A percentile compares a stretch with the other conserved stretches of the same genome.
Conservation (phyloP, 2,329 filamentous ascomycete genomes). For the Pseudogymnoascus sp. region DNA sequence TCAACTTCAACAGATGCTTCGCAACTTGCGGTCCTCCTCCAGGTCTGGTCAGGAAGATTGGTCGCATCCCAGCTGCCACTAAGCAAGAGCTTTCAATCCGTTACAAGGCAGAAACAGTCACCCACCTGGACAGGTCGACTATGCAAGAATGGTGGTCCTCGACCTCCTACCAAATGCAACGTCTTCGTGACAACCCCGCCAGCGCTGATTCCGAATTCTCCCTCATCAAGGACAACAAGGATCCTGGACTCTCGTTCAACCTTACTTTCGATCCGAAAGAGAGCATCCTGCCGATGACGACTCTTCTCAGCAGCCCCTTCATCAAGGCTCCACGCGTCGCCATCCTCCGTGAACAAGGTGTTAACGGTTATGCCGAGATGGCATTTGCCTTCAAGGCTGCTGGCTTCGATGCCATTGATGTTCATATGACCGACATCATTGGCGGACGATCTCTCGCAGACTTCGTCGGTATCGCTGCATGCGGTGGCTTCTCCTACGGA, state of each 20-base stretch:
- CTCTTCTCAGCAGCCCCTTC: conserved; percentile 42
- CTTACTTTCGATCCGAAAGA: conserved; percentile 71
- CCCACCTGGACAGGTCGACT: conserved; percentile 58
- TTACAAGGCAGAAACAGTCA: conserved; percentile 58
- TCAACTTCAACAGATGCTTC: conserved; percentile 80
- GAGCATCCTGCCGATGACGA: conserved; percentile 59
- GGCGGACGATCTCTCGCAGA: conserved; percentile 68
- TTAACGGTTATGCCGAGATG: conserved; percentile 96
- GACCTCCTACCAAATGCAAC: conserved; percentile 88
- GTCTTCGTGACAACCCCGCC: conserved; percentile 74
- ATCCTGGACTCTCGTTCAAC: conserved; percentile 79
- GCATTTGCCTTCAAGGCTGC: conserved; percentile 89
- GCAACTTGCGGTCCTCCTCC: conserved; percentile 79
- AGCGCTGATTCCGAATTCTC: conserved; percentile 80
- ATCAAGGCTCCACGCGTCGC: conserved; percentile 65
- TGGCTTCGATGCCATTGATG: conserved; percentile 84
- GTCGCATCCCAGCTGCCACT: conserved; percentile 56
- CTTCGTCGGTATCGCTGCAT: conserved; percentile 86
- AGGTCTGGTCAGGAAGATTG: conserved; percentile 76
- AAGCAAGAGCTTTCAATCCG: conserved; percentile 73
- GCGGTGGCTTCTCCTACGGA: conserved; percentile 93
- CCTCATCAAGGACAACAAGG: conserved; percentile 61
- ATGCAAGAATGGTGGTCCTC: conserved; percentile 83
- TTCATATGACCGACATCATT: conserved; percentile 93
- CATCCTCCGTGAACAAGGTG: conserved; percentile 89